Evolutionary conservation across 345 rosid genomes (phyloP).

Genomic region (Kernera saxatilis): DNA sequence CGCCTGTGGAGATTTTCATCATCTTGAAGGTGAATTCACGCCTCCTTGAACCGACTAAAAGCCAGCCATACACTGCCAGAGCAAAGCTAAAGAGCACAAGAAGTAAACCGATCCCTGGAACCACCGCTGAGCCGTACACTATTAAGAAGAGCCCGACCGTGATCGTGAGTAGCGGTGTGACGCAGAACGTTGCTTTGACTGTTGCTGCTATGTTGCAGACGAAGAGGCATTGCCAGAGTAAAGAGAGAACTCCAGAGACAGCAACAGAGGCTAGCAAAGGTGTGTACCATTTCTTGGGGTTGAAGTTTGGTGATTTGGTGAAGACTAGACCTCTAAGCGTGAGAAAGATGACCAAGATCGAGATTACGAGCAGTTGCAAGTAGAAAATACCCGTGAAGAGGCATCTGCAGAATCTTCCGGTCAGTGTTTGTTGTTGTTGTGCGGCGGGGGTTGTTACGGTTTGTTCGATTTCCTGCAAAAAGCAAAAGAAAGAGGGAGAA

Average conservation of each 20-base stretch:
- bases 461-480: constrained; percentile 22
- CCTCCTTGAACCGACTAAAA: constrained; percentile 37
- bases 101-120: constrained; percentile 32
- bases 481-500: background rate
- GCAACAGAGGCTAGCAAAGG: constrained; percentile 57
- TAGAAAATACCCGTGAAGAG: constrained; percentile 51
- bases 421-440: constrained; percentile 22
- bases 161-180: constrained; percentile 52
- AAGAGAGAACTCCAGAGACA: constrained; percentile 40
- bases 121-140: constrained; percentile 22
- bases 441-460: background rate
- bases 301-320: constrained; percentile 42
- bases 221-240: constrained; percentile 49
- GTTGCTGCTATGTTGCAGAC: constrained; percentile 36
- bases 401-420: constrained; percentile 37
- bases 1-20: constrained; percentile 36
- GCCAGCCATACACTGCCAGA: constrained; percentile 35
- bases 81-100: constrained; percentile 29
- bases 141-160: constrained; percentile 42
- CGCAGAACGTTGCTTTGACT: constrained; percentile 48
- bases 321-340: constrained; percentile 49
- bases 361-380: constrained; percentile 41
- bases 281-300: constrained; percentile 69
- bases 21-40: constrained; percentile 43
- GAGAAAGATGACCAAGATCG: constrained; percentile 45